Conservation (phyloP, 495 filamentous ascomycete genomes). For the Xylaria longipes region DNA sequence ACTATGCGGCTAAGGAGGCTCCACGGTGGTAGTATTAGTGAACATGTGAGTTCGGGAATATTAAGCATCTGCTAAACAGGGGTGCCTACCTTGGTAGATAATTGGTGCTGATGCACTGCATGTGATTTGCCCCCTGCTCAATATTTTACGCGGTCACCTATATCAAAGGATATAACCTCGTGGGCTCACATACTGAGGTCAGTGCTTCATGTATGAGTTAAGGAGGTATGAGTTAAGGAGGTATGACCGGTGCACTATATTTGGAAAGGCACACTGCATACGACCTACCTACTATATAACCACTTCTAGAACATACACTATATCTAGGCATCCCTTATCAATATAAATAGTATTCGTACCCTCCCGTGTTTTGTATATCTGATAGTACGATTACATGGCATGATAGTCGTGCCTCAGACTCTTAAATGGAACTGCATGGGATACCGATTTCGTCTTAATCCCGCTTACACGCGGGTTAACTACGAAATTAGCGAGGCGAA, state of each 20-base stretch:
- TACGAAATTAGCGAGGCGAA: not conserved
- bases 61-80: not conserved
- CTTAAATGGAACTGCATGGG: not conserved
- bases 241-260: no score
- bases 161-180: not conserved
- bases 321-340: no score
- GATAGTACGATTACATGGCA: not conserved
- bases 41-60: not conserved
- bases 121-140: not conserved
- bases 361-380: not conserved
- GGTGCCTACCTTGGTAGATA: not conserved
- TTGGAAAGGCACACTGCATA: no score
- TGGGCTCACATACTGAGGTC: not conserved
- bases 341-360: no score
- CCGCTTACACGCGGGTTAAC: not conserved
- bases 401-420: no score
- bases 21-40: not conserved
- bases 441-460: not conserved
- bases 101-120: not conserved
- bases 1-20: not conserved
- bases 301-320: no score
- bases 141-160: not conserved
- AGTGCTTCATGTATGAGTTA: not conserved
- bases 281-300: no score
- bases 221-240: no score